Percentiles rank a stretch among this genome's conserved stretches.
phyloP scores from a whole-genome alignment of 2,329 filamentous ascomycete species.

The Arthrobotrys pseudoclavata region DNA sequence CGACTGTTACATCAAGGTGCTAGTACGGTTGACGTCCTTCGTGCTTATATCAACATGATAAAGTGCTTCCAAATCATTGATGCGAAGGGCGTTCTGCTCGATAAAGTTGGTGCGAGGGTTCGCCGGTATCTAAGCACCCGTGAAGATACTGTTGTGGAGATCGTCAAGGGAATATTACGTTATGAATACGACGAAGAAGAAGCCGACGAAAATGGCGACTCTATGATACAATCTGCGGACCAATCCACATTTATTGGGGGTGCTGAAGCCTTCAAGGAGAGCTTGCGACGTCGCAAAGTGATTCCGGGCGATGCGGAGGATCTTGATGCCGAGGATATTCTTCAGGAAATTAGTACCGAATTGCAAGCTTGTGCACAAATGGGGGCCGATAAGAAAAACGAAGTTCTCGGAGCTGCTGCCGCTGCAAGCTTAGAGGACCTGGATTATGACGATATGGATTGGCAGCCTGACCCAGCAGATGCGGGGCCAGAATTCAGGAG shows the following conservation, averaged over 20 bases:
- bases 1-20: conserved; percentile 80
- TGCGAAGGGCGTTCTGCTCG: conserved; percentile 75
- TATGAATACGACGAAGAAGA: conserved; percentile 59
- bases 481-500: conserved; percentile 92
- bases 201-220: conserved; percentile 16
- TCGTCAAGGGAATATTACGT: conserved; percentile 75
- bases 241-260: not conserved
- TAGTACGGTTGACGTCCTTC: conserved; percentile 76
- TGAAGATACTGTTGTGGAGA: conserved; percentile 76
- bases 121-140: conserved; percentile 75
- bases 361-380: conserved; percentile 62
- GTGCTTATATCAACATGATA: conserved; percentile 77
- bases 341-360: conserved; percentile 55
- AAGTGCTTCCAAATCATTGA: conserved; percentile 75
- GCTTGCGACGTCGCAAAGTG: conserved; percentile 40
- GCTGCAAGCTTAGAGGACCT: conserved; percentile 72
- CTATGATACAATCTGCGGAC: conserved; percentile 4
- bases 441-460: conserved; percentile 92
- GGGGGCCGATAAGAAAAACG: conserved; percentile 67
- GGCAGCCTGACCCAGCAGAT: conserved; percentile 92
- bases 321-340: conserved; percentile 50
- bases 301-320: conserved; percentile 35
- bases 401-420: conserved; percentile 66
- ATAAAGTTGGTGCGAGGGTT: conserved; percentile 76
- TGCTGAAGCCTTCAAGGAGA: conserved; percentile 37